Base-by-base conservation (phyloP, 768 basidiomycete species). In the Calocybe gangraenosa region DNA sequence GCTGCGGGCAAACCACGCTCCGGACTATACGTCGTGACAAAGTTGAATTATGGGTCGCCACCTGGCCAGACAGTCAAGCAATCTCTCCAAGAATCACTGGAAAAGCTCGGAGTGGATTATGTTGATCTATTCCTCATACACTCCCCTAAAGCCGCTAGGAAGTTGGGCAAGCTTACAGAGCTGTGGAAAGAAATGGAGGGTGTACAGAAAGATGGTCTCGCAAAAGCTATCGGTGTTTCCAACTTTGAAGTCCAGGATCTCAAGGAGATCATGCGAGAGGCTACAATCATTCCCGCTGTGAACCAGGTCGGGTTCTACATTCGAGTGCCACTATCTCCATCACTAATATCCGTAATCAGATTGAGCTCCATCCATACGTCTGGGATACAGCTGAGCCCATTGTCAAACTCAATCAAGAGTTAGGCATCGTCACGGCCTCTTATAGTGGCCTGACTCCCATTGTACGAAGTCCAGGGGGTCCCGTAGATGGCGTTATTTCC, bases 121-220 rank as follows among this genome's bases (percentile, higher is more conserved):
- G 78, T 86, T 10, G 82, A 86, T 56, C 59, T 84, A 44, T 86
- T 78, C 62, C 64, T 87, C 46, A 68, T 89, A 42, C 86, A 87
- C 54, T 56, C 53, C 35, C 66, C 79, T 1, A 57, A 58, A 32
- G 64, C 67, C 3, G 53, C 46, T 4, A 47, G 60, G 2, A 64
- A 69, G 36, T 61, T 53, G 31, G 75, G 72, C 17, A 71, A 62
- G 42, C 61, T 84, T 42, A 65, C 66, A 45, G 69, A 76, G 19
- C 58, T 76, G 40, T 86, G 84, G 84, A 69, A 68, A 37, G 75
- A 65, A 4, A 74, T 87, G 74, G 82, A 85, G 54, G 74, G 71
- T 32, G 63, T 78, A 30, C 68, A 79, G 54, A 56, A 56, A 17
- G 72, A 65, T 4, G 73, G 74, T 2, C 55, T 76, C 37, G 62